Evolutionary conservation across 108 stramenopile species (phyloP).

Genomic region (Skeletonema grethae): DNA sequence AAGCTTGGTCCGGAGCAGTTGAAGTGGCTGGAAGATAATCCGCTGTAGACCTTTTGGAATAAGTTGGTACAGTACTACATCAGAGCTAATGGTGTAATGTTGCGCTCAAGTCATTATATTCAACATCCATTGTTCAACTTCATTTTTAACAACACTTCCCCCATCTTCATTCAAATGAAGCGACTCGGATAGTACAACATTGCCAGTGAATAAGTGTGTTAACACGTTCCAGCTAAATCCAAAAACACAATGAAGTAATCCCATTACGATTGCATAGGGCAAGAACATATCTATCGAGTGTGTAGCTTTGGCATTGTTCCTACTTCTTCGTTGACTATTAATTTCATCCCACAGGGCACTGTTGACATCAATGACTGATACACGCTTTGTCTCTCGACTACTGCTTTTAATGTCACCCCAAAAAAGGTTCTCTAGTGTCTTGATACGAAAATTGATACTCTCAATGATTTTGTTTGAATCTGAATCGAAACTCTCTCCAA

Average conservation of each 20-base stretch:
- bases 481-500: constrained; percentile 5
- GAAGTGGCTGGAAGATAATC: constrained; percentile 57
- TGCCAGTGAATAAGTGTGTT: constrained; percentile 1
- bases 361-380: constrained; percentile 14
- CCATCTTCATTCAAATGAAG: constrained; percentile 6
- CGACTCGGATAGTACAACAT: constrained; percentile 5
- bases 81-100: too few species aligned
- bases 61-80: too few species aligned
- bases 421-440: neutral
- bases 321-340: neutral
- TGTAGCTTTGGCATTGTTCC: neutral
- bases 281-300: neutral
- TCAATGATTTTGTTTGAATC: neutral
- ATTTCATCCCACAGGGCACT: constrained; percentile 3
- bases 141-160: neutral
- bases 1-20: constrained; percentile 35
- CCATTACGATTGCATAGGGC: neutral
- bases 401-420: neutral
- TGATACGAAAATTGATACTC: constrained; percentile 6
- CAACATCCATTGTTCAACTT: neutral
- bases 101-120: neutral
- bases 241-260: constrained; percentile 1
- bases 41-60: constrained; percentile 23
- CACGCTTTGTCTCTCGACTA: neutral
- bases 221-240: neutral